Percentiles rank a stretch among this genome's conserved stretches.
phyloP scores from a whole-genome alignment of 2,329 filamentous ascomycete genomes.

The Dryadomyces quercivorus region DNA sequence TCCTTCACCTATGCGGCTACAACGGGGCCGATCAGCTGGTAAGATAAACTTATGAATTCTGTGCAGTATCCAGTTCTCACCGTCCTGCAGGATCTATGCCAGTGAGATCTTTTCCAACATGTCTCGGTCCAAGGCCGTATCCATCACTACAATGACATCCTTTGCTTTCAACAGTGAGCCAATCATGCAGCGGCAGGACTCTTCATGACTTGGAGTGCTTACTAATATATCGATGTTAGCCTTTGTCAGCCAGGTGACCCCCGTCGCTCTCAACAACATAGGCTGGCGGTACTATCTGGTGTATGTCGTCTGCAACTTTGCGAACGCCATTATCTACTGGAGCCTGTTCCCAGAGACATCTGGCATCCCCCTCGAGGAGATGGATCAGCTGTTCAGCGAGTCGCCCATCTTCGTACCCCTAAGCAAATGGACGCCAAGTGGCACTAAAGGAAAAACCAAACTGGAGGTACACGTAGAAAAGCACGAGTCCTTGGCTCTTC shows the following conservation, averaged over 20 bases:
- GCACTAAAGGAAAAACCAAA: background rate
- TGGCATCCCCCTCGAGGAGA: conserved; percentile 3
- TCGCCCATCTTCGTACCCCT: conserved; percentile 1
- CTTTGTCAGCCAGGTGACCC: conserved; percentile 17
- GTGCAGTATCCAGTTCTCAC: background rate
- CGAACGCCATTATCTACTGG: conserved; percentile 4
- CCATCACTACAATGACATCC: conserved; percentile 13
- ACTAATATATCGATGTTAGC: conserved; percentile 3
- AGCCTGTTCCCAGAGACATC: conserved; percentile 6
- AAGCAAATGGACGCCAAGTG: background rate
- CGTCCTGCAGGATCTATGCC: conserved; percentile 9
- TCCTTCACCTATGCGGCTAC: background rate
- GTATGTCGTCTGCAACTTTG: conserved; percentile 14
- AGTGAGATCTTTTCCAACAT: conserved; percentile 16
- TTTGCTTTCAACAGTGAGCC: conserved; percentile 8
- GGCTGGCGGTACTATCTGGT: conserved; percentile 14
- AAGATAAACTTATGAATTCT: background rate
- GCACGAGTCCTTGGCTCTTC: background rate
- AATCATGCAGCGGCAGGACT: too few species aligned
- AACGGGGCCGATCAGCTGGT: background rate
- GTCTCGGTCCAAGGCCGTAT: conserved; percentile 11
- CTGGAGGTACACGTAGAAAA: background rate
- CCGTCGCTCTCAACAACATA: conserved; percentile 10
- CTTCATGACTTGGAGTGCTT: background rate
- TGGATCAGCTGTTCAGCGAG: conserved; percentile 2